Evolutionary conservation across 177 flowering plant species (phyloP).

Genomic region (Vitis hybrid): DNA sequence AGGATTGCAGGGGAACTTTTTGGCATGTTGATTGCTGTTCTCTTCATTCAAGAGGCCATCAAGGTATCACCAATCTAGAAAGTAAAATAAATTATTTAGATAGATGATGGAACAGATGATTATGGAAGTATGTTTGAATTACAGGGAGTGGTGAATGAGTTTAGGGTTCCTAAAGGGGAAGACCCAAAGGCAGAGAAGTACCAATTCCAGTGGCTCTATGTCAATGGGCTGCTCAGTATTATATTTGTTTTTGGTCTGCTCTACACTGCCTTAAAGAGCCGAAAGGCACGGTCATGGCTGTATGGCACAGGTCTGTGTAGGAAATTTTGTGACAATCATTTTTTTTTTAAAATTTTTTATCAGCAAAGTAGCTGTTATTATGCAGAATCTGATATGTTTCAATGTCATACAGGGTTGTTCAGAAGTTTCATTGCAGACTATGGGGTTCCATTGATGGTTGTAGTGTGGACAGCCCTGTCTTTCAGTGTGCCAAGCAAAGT

Average conservation of each 20-base stretch:
- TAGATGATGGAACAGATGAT: neutral
- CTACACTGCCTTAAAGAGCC: slow-evolving; percentile 62
- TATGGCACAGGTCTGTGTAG: slow-evolving; percentile 63
- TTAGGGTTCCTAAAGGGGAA: slow-evolving; percentile 47
- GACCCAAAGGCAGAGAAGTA: slow-evolving; percentile 27
- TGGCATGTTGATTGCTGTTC: slow-evolving; percentile 76
- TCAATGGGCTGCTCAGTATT: slow-evolving; percentile 63
- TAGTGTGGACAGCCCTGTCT: slow-evolving; percentile 74
- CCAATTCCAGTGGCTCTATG: slow-evolving; percentile 70
- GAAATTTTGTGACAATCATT: neutral
- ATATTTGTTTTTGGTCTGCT: slow-evolving; percentile 72
- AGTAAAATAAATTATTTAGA: neutral
- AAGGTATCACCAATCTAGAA: slow-evolving; percentile 32
- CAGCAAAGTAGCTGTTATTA: neutral
- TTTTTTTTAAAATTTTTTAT: neutral
- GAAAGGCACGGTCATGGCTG: slow-evolving; percentile 74
- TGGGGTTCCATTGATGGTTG: slow-evolving; percentile 83
- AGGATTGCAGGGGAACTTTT: slow-evolving; percentile 78
- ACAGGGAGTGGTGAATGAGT: slow-evolving; percentile 73
- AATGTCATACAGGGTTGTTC: slow-evolving; percentile 43
- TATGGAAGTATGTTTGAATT: slow-evolving; percentile 8
- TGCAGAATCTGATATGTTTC: neutral
- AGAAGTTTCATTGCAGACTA: slow-evolving; percentile 81
- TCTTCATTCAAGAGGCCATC: slow-evolving; percentile 75
- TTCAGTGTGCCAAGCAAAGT: slow-evolving; percentile 49